Conservation (phyloP, 768 basidiomycete species). For the Termitomyces heimii region DNA sequence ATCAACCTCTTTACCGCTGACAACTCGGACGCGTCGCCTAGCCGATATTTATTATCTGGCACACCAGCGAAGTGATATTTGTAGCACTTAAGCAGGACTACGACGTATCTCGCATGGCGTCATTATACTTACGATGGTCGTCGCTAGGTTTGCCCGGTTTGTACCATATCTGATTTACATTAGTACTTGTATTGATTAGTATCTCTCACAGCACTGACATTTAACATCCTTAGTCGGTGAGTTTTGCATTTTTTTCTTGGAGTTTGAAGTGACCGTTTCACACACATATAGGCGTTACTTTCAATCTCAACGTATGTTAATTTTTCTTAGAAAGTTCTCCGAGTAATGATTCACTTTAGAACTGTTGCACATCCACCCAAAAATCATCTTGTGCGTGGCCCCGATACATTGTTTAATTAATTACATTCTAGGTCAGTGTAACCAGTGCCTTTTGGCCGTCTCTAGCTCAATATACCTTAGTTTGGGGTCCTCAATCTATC, state of each 20-base stretch:
- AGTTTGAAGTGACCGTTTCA: not conserved
- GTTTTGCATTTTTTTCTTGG: not conserved
- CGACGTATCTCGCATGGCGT: not conserved
- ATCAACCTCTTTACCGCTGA: not conserved
- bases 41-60: not conserved
- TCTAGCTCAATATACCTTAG: not conserved
- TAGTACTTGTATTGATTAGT: not conserved
- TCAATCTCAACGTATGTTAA: slow-evolving; percentile 3
- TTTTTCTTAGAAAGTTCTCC: not conserved
- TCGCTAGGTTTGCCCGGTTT: not conserved
- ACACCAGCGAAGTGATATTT: not conserved
- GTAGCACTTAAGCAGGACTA: slow-evolving; percentile 1
- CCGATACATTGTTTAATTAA: slow-evolving; percentile 81
- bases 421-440: slow-evolving; percentile 61
- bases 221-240: not conserved
- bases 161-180: not conserved
- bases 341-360: slow-evolving; percentile 28
- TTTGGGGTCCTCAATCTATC: not conserved
- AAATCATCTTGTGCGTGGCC: slow-evolving; percentile 65
- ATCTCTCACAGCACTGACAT: not conserved
- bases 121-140: not conserved
- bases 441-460: not conserved
- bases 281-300: not conserved
- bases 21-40: not conserved
- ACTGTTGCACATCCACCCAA: slow-evolving; percentile 14